Conservation (phyloP, 139 green algal species). For the Yamagishiella unicocca region DNA sequence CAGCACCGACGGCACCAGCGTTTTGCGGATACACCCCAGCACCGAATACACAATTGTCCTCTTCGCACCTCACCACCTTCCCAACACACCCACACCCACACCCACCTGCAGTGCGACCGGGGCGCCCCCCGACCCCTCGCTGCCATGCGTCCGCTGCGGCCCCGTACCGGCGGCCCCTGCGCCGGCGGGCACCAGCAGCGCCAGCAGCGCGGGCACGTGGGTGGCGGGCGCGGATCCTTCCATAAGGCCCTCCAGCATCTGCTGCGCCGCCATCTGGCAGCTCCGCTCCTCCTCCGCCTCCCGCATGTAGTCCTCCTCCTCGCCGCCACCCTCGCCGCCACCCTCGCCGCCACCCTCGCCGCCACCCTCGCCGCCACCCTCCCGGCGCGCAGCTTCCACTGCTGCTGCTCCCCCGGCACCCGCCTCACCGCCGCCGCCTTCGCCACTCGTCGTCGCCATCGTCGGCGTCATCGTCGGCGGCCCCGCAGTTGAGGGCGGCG, state of each 20-base stretch:
- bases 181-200: slow-evolving; percentile 2
- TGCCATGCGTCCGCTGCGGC: background rate
- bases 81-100: background rate
- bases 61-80: no score
- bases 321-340: background rate
- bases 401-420: no score
- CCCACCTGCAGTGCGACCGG: background rate
- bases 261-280: background rate
- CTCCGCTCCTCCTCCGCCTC: slow-evolving; percentile 21
- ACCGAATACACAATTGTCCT: no score
- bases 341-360: background rate
- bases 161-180: background rate
- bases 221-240: background rate
- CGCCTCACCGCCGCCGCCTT: background rate
- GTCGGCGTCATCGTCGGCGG: background rate
- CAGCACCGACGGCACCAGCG: no score
- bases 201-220: background rate
- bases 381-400: no score
- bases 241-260: slow-evolving; percentile 21
- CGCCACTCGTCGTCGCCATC: background rate
- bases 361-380: background rate
- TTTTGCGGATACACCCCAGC: no score
- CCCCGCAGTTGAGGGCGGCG: background rate
- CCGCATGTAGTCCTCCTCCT: slow-evolving; percentile 30
- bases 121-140: background rate